phyloP scores from a whole-genome alignment of 2,329 filamentous ascomycete genomes.

The Epichloe sylvatica region DNA sequence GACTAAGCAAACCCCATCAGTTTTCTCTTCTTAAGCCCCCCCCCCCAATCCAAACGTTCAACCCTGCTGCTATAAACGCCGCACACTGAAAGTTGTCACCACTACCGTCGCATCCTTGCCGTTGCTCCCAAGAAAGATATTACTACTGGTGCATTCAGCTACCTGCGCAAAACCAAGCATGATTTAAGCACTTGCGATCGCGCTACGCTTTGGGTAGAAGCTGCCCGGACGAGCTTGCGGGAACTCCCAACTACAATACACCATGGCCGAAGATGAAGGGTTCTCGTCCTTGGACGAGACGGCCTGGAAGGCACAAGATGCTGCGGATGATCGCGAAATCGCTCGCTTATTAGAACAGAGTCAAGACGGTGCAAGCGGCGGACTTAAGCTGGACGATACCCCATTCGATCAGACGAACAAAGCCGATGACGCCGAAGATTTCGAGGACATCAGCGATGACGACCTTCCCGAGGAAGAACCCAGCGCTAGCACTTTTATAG shows the following conservation, averaged over 20 bases:
- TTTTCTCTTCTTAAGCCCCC: background rate
- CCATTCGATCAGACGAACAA: conserved; percentile 58
- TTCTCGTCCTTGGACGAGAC: conserved; percentile 22
- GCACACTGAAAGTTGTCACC: background rate
- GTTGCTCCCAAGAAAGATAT: background rate
- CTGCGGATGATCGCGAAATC: conserved; percentile 35
- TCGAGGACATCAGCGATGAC: conserved; percentile 79
- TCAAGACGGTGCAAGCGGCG: conserved; percentile 24
- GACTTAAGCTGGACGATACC: conserved; percentile 28
- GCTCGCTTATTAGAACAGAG: conserved; percentile 29
- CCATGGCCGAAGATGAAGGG: conserved; percentile 21
- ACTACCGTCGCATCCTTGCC: background rate
- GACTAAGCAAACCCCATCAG: background rate
- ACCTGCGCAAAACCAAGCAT: conserved; percentile 11
- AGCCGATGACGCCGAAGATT: conserved; percentile 85
- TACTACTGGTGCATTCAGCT: background rate
- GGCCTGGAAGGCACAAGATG: conserved; percentile 29
- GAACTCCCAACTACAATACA: conserved; percentile 8
- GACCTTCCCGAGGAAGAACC: conserved; percentile 70
- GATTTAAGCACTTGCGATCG: conserved; percentile 10
- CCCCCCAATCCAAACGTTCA: background rate
- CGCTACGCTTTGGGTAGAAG: conserved; percentile 13
- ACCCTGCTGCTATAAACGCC: background rate
- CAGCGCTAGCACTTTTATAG: conserved; percentile 26
- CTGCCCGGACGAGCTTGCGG: conserved; percentile 8